Conservation (phyloP, 495 filamentous ascomycete genomes). For the Parachaetomium inaequale region DNA sequence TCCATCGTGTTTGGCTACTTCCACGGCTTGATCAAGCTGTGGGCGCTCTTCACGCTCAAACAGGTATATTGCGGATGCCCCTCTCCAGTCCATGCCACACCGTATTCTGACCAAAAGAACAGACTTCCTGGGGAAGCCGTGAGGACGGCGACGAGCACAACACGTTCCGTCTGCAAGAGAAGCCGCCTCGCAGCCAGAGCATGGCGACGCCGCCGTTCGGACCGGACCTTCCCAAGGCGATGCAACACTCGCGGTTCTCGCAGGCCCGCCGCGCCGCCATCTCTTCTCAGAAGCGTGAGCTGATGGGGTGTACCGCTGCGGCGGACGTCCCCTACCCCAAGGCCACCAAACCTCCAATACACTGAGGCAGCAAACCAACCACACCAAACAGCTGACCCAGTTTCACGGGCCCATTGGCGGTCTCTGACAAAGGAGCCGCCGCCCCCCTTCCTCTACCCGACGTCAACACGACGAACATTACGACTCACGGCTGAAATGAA, state of each 20-base stretch:
- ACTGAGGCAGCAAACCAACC: neutral
- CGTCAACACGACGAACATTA: constrained; percentile 22
- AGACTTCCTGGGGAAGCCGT: constrained; percentile 69
- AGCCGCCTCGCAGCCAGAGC: constrained; percentile 46
- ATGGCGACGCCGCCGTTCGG: constrained; percentile 43
- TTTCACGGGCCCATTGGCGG: neutral
- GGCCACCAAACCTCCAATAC: neutral
- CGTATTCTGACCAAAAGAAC: constrained; percentile 8
- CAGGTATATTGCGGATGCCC: constrained; percentile 49
- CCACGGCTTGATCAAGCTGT: constrained; percentile 73
- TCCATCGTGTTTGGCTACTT: constrained; percentile 76
- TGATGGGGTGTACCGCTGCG: constrained; percentile 8
- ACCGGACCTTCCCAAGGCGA: constrained; percentile 26
- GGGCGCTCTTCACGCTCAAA: constrained; percentile 65
- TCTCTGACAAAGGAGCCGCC: neutral
- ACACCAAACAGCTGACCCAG: neutral
- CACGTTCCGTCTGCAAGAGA: constrained; percentile 51
- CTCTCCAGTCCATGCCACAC: neutral
- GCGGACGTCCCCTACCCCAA: constrained; percentile 10
- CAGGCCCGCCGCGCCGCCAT: constrained; percentile 19
- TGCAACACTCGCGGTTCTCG: constrained; percentile 13
- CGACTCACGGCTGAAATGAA: constrained; percentile 25
- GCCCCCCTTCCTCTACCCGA: neutral
- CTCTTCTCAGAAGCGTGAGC: constrained; percentile 19
- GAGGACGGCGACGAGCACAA: constrained; percentile 64